Evolutionary conservation across 2,329 filamentous ascomycete genomes (phyloP).

Genomic region (Phaeosphaeria sp.): DNA sequence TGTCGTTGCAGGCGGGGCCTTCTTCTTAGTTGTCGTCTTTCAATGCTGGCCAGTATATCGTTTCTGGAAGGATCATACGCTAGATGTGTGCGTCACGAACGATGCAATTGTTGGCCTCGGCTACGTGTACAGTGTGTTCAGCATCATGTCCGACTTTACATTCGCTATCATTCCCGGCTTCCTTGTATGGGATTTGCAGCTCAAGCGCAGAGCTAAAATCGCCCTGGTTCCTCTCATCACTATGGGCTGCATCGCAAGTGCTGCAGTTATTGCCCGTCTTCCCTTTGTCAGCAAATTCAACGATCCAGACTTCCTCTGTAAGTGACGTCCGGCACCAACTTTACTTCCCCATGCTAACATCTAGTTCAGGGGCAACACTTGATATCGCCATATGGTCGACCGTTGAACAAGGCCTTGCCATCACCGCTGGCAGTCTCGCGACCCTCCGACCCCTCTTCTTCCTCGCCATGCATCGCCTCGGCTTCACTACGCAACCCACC

Average conservation of each 20-base stretch:
- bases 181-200: conserved; percentile 58
- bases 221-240: conserved; percentile 57
- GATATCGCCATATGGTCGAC: conserved; percentile 47
- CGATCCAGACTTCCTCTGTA: conserved; percentile 43
- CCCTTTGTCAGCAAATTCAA: conserved; percentile 39
- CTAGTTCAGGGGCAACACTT: conserved; percentile 34
- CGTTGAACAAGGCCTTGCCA: conserved; percentile 47
- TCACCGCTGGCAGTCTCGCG: conserved; percentile 44
- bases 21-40: conserved; percentile 57
- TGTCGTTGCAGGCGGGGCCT: conserved; percentile 44
- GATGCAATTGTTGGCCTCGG: conserved; percentile 50
- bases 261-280: conserved; percentile 41
- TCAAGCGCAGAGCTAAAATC: conserved; percentile 58
- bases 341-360: neutral
- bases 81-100: conserved; percentile 52
- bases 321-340: neutral
- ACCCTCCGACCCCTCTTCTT: conserved; percentile 44
- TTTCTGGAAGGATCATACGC: conserved; percentile 55
- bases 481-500: conserved; percentile 22
- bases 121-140: conserved; percentile 56
- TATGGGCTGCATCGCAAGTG: conserved; percentile 56
- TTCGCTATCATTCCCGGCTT: conserved; percentile 59
- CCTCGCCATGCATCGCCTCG: conserved; percentile 30
- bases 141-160: conserved; percentile 56
- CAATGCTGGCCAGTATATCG: conserved; percentile 58